These are phyloP conservation scores for Gaeumannomyces tritici DNA, from an alignment of 2,329 filamentous ascomycete genomes.

Conservation along the genomic window DNA sequence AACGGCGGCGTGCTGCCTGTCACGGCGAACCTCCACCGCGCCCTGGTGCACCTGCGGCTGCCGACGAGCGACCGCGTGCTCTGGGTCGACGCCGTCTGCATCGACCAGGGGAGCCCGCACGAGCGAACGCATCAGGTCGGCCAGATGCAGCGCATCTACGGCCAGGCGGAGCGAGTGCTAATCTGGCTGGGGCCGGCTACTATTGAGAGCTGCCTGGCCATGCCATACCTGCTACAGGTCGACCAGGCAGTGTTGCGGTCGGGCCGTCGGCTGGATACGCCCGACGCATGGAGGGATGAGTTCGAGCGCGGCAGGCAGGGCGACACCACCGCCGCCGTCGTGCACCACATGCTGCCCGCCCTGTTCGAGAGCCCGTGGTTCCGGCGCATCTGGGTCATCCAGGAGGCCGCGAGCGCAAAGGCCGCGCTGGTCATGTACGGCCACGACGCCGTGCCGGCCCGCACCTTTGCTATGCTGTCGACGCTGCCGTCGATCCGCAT, in stretches of 20 bases:
- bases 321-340: neutral
- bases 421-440: neutral
- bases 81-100: slow-evolving; percentile 1
- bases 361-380: neutral
- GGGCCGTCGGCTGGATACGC: too few species aligned
- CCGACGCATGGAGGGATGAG: neutral
- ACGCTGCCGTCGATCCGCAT: neutral
- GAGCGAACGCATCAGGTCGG: neutral
- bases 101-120: neutral
- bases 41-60: neutral
- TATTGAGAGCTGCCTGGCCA: neutral
- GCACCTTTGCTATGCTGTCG: neutral
- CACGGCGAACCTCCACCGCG: neutral
- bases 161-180: neutral
- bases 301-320: neutral
- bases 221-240: neutral
- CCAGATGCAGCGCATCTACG: neutral
- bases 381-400: neutral
- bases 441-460: neutral
- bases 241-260: neutral
- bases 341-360: neutral
- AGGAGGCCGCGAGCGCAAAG: neutral
- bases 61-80: neutral
- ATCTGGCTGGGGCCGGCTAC: neutral
- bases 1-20: neutral